phyloP scores from a whole-genome alignment of 1,139 yeast species.

The Hansenula lynferdii region DNA sequence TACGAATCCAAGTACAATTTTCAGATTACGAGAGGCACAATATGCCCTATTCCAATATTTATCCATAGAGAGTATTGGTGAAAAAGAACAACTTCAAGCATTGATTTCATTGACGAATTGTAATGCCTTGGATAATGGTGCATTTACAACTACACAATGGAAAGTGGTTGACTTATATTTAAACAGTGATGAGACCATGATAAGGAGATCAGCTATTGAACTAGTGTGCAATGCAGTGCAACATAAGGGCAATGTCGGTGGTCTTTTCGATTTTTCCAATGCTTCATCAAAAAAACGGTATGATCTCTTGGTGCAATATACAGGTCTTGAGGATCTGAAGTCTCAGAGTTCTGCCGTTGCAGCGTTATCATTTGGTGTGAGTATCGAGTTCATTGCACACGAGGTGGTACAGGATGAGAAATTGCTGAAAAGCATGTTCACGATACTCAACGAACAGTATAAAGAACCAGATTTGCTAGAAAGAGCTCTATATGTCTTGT shows the following conservation, averaged over 20 bases:
- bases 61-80: slow-evolving; percentile 5
- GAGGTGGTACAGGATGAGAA: slow-evolving; percentile 8
- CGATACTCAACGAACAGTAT: slow-evolving; percentile 9
- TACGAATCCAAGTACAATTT: slow-evolving; percentile 26
- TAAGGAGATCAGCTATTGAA: slow-evolving; percentile 19
- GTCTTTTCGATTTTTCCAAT: slow-evolving; percentile 17
- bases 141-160: slow-evolving; percentile 17
- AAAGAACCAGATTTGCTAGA: slow-evolving; percentile 26
- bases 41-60: slow-evolving; percentile 32
- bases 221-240: slow-evolving; percentile 20
- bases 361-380: slow-evolving; percentile 15
- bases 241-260: slow-evolving; percentile 12
- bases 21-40: not conserved
- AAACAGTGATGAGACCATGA: slow-evolving; percentile 7
- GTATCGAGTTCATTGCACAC: slow-evolving; percentile 15
- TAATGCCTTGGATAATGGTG: slow-evolving; percentile 14
- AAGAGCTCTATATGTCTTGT: slow-evolving; percentile 34
- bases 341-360: slow-evolving; percentile 21
- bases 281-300: slow-evolving; percentile 12
- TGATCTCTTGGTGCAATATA: slow-evolving; percentile 14
- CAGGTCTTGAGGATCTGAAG: slow-evolving; percentile 15
- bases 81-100: slow-evolving; percentile 14
- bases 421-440: slow-evolving; percentile 6
- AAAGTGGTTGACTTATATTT: slow-evolving; percentile 14
- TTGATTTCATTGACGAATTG: slow-evolving; percentile 19